Evolutionary conservation across 169 alveolate species (phyloP), one percentile per base, ranked within the genome.

Genomic region (Neospora caninum): DNA sequence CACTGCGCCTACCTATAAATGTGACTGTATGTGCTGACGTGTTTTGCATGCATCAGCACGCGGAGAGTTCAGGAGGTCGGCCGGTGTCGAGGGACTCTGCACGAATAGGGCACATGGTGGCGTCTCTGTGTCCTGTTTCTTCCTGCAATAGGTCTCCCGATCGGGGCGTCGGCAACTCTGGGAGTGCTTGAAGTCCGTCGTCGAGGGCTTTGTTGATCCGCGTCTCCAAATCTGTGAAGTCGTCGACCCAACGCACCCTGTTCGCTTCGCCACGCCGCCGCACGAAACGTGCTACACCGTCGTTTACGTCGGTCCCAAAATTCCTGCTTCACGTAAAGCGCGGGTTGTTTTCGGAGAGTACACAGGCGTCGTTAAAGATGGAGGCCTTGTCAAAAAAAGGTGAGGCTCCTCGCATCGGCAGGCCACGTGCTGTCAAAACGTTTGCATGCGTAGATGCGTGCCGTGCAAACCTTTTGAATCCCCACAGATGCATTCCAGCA

Each of bases 241-340:
- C 41, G 95, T 94, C 84, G 98, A 97, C 88, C 97, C 97, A 29
- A 97, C 97, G 36, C 98, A 97, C 87, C 98, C 98, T 16, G 96
- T 97, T 29, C 96, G 98, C 39, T 96, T 97, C 89, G 97, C 98
- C 31, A 97, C 98, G 18, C 98, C 98, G 7, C 95, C 97, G 7
- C 95, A 95, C 54, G 97, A 97, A 95, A 97, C 97, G 83, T 97
- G 98, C 93, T 97, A 95, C 93, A 97, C 98, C 29, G 97, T 97
- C 41, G 97, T 97, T 10, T 97, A 97, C 94, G 96, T 97, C 27
- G 98, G 98, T 31, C 97, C 97, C 43, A 95, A 94, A 91, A 93
- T 94, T 39, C 95, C 96, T 58, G 94, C 92, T 96, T 45, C 92
- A 36, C 84, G 45, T 25, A 73, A 84, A 38, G 64, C 88, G 64